Base-by-base conservation (phyloP, 148 eudicot genomes). In the Fallopia convolvulus region DNA sequence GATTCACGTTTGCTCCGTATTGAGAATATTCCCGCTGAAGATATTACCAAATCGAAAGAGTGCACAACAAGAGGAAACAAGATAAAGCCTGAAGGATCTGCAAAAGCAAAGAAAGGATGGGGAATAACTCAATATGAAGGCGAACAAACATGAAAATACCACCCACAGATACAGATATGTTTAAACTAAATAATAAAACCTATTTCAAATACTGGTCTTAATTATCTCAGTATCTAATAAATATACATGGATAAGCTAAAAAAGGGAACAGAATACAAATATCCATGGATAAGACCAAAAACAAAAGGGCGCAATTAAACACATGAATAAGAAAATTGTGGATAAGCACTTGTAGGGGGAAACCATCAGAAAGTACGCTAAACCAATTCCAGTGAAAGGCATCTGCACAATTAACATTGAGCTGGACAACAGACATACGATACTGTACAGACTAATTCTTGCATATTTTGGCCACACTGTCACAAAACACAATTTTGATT, bases 1-100 rank as follows among this genome's bases (percentile, higher is more conserved):
- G 94, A 74, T 50, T 83, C 92, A 42, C 97, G 94, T 74, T 90
- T 91, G 83, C 89, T 78, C 78, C 94, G 91, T 76, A 95, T 92
- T 41, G 99, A 95, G 72, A 95, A 85, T 83, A 95, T 95, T 73
- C 99, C 99, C 78, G 84, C 90, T 56, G 99, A 89, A 72, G 99
- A 95, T 86, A 95, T 84, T 79, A 95, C 82, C 76, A 95, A 91
- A 87, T 95, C 99, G 77, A 95, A 95, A 56, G 99, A 90, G 82
- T 95, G 99, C 77, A 95, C 90, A 80, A 95, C 99, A 52, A 95
- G 91, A 74, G 99, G 99, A 84, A 95, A 95, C 89, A 95, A 84
- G 82, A 95, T 95, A 82, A 95, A 95, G 82, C 99, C 99, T 26
- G 99, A 87, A 70, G 99, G 99, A 88, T 92, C 99, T 95, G 98